Evolutionary conservation across 108 stramenopile genomes (phyloP).

Genomic region (Nitzschia inconspicua): DNA sequence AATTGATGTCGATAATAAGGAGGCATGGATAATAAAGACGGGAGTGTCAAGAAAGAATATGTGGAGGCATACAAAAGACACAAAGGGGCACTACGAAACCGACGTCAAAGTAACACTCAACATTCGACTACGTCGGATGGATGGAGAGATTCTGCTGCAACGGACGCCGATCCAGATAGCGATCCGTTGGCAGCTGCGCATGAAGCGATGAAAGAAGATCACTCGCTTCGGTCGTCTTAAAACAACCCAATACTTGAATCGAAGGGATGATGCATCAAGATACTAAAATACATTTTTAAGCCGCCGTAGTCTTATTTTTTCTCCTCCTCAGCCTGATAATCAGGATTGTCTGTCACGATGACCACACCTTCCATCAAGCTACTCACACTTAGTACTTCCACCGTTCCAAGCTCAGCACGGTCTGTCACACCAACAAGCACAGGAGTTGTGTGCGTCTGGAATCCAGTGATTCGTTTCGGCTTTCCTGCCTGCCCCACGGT

Average conservation of each 20-base stretch:
- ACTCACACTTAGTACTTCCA: conserved; percentile 86
- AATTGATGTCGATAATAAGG: no score
- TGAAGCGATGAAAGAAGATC: conserved; percentile 21
- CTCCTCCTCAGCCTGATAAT: conserved; percentile 60
- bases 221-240: no score
- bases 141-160: not conserved
- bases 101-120: no score
- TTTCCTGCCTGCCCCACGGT: conserved; percentile 99
- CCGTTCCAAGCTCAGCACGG: conserved; percentile 96
- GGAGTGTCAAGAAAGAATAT: conserved; percentile 44
- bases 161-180: conserved; percentile 16
- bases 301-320: not conserved
- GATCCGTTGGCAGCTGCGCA: conserved; percentile 11
- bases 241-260: no score
- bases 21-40: conserved; percentile 12
- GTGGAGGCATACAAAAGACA: conserved; percentile 43
- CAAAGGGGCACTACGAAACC: conserved; percentile 14
- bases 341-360: conserved; percentile 89
- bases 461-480: conserved; percentile 99
- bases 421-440: conserved; percentile 93
- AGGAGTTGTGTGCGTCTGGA: conserved; percentile 99
- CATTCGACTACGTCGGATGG: not conserved
- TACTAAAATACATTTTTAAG: not conserved
- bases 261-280: no score
- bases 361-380: conserved; percentile 95